These are phyloP conservation scores for Pleomassaria siparia DNA, from an alignment of 2,329 filamentous ascomycete genomes.

Conservation along the genomic window DNA sequence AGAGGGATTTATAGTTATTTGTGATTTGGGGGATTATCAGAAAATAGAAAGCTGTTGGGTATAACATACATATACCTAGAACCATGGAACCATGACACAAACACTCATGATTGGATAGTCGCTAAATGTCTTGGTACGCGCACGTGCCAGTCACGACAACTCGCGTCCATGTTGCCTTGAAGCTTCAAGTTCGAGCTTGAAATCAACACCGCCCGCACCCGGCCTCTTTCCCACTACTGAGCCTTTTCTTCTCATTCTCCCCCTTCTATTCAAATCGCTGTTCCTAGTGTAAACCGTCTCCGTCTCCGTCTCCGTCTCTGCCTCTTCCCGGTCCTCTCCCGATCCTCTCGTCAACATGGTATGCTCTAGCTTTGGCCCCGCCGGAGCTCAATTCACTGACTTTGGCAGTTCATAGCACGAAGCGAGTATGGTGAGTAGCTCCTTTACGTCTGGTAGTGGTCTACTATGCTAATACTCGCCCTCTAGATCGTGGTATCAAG, in stretches of 20 bases:
- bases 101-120: no score
- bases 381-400: constrained; percentile 36
- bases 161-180: constrained; percentile 31
- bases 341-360: constrained; percentile 33
- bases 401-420: constrained; percentile 86
- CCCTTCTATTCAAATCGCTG: background rate
- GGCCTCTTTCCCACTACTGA: background rate
- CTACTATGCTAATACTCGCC: constrained; percentile 20
- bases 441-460: constrained; percentile 24
- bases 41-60: background rate
- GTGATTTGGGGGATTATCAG: no score
- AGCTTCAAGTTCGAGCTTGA: constrained; percentile 23
- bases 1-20: no score
- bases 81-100: no score
- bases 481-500: constrained; percentile 94
- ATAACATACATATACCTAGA: background rate
- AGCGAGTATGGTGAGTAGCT: constrained; percentile 91
- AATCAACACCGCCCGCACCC: constrained; percentile 10
- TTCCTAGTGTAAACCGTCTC: background rate
- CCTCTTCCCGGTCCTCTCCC: background rate
- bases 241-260: background rate
- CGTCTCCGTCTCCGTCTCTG: no score
- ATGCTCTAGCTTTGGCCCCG: constrained; percentile 21
- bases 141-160: constrained; percentile 4
- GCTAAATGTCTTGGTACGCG: background rate